Conservation (phyloP, 768 basidiomycete genomes). For the Leccinellum rugosiceps region DNA sequence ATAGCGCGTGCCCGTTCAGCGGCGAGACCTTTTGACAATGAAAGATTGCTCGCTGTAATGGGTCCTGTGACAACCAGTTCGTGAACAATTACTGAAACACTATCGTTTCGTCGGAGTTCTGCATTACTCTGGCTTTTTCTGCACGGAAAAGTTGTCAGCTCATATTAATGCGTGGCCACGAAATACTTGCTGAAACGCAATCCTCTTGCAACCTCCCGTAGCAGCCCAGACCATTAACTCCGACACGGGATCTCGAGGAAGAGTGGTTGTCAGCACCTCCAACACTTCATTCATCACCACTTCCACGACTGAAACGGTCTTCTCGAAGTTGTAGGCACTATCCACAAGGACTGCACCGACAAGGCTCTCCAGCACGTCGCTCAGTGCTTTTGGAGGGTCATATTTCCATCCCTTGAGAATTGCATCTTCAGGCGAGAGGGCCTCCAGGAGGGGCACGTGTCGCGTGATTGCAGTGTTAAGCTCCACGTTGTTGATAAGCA, state of each 20-base stretch:
- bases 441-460: constrained; percentile 58
- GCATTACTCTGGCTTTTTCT: constrained; percentile 45
- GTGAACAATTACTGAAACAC: constrained; percentile 59
- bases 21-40: constrained; percentile 65
- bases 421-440: constrained; percentile 55
- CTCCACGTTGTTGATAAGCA: constrained; percentile 67
- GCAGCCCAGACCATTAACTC: constrained; percentile 68
- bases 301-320: constrained; percentile 57
- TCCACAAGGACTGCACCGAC: constrained; percentile 84
- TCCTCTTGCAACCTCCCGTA: constrained; percentile 50
- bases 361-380: constrained; percentile 83
- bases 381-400: constrained; percentile 82
- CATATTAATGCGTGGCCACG: background rate
- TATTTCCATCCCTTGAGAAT: constrained; percentile 73
- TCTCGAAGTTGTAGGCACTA: constrained; percentile 70
- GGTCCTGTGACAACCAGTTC: constrained; percentile 56
- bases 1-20: constrained; percentile 58
- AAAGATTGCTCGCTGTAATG: constrained; percentile 51
- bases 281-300: constrained; percentile 67
- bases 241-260: constrained; percentile 70
- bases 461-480: constrained; percentile 61
- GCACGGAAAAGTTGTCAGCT: background rate
- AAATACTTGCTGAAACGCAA: constrained; percentile 44
- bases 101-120: constrained; percentile 44
- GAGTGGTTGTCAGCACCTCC: constrained; percentile 50